Base-by-base conservation (phyloP, 2,329 filamentous ascomycete genomes). In the Claviceps sp. region DNA sequence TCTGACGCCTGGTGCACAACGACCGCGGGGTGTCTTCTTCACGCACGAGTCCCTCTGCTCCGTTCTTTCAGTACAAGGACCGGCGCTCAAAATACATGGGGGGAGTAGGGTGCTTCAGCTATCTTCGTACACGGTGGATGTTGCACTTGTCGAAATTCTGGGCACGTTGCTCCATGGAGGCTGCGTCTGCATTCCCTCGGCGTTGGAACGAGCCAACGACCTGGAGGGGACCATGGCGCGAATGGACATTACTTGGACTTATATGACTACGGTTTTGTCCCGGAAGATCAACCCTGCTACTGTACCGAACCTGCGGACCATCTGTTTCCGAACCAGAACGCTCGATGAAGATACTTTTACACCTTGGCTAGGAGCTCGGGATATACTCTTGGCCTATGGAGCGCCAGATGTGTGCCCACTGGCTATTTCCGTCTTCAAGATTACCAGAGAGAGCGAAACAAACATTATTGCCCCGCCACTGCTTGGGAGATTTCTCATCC, bases 191-290 rank as follows among this genome's bases (percentile, higher is more conserved):
- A 68, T 83, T 0, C 79, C 81, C 0, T 72, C 73, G 5, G 65
- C 73, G 1, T 61, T 70, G 5, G 73, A 79, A 52, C 65, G 74
- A 16, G 61, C 74, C 37, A 70, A 73, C 50, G 72, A 79, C 51
- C 65, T 82, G 3, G 64, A 69, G 1, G 72, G 70, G 2, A 72
- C 70, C 0, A 75, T 82, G 34, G 68, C 69, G 5, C 63, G 70
- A 0, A 75, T 77, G 68, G 63, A 72, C 16, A 74, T 73, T 34
- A 77, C 71, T 47, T 74, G 72, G 68, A 73, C 72, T 3, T 73
- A 77, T 57, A 71, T 81, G 56, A 84, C 82, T 0, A 77, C 80
- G 2, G 71, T 78, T 0, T 70, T 85, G n/a, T 77, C 78, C 1
- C 60, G 72, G 4, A 69, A 68, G 44, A 63, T 74, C 11, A 63